phyloP scores from a whole-genome alignment of 371 early-diverging fungal species.

The Chytridium lagenaria region DNA sequence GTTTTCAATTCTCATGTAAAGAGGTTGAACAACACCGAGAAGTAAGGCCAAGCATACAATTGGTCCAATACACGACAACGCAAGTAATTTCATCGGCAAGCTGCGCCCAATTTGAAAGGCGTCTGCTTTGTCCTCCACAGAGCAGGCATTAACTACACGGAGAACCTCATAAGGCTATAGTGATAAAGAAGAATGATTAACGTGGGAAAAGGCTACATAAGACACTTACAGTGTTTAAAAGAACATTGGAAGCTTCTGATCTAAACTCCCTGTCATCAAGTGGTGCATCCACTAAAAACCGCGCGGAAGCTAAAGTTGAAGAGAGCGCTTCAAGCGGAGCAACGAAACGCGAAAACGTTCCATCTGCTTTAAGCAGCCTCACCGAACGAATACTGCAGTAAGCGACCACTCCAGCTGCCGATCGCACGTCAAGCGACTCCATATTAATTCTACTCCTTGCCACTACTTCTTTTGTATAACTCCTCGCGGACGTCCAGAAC shows the following conservation, averaged over 20 bases:
- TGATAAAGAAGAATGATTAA: background rate
- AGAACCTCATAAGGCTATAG: constrained; percentile 13
- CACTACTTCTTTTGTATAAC: background rate
- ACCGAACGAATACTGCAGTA: background rate
- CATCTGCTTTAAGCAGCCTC: background rate
- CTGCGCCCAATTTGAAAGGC: background rate
- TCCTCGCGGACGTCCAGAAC: background rate
- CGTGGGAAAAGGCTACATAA: background rate
- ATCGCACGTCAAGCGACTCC: background rate
- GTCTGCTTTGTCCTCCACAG: constrained; percentile 11
- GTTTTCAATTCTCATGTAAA: constrained; percentile 31
- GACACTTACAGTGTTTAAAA: background rate
- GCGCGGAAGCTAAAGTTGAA: background rate
- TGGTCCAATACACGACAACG: constrained; percentile 21
- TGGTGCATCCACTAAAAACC: background rate
- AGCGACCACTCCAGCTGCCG: background rate
- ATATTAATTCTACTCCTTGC: background rate
- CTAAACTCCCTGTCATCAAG: background rate
- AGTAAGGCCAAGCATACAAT: constrained; percentile 24
- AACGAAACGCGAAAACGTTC: background rate
- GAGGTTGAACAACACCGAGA: constrained; percentile 33
- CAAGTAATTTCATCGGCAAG: constrained; percentile 21
- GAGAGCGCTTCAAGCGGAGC: background rate
- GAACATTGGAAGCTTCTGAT: background rate
- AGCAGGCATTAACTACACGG: background rate